Base-by-base conservation (phyloP, 805 yeast genomes). In the Ogataea angusta region DNA sequence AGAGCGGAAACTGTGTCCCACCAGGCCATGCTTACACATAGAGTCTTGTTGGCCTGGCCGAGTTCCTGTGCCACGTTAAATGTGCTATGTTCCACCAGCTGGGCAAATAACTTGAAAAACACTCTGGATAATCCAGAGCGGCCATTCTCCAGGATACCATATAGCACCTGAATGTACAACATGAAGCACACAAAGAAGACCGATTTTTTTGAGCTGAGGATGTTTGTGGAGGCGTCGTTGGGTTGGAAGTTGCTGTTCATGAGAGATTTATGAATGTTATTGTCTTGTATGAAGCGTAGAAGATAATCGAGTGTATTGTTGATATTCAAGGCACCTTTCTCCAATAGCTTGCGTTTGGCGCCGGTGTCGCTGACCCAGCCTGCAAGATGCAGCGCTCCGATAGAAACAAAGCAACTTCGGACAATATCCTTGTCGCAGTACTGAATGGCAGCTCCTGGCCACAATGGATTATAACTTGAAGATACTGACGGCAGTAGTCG, bases 351-450 rank as follows among this genome's bases (percentile, higher is more conserved):
- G 25, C 56, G 56, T 4, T 68, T 71, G 4, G 72, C 70, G 38
- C 60, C 59, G 23, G 67, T 60, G 39, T 72, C 76, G 43, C 67
- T 28, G 5, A 45, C 43, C 25, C 36, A 43, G 14, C 43, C 40
- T 4, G 47, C 69, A 10, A 72, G 57, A 49, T 73, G 76, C 12
- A 73, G 64, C 34, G 75, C 69, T 4, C 75, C 70, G 13, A 73
- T 52, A 2, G 77, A 70, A 10, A 73, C 64, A 47, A 73, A 72
- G 41, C 79, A 73, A 49, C 73, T 66, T 34, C 73, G 60, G 0
- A 75, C 76, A 14, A 73, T 66, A 42, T 69, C 72, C 42, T 67
- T 69, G 51, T 72, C 76, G 48, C 78, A 72, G 44, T 73, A 70
- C 36, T 69, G 62, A 36, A 73, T 49, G 0, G 78, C 76, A 36